A percentile compares a stretch with the other conserved stretches of the same genome.
Evolutionary conservation across 2,329 filamentous ascomycete genomes (phyloP).

Genomic region (Simplicillium aogashimaense): DNA sequence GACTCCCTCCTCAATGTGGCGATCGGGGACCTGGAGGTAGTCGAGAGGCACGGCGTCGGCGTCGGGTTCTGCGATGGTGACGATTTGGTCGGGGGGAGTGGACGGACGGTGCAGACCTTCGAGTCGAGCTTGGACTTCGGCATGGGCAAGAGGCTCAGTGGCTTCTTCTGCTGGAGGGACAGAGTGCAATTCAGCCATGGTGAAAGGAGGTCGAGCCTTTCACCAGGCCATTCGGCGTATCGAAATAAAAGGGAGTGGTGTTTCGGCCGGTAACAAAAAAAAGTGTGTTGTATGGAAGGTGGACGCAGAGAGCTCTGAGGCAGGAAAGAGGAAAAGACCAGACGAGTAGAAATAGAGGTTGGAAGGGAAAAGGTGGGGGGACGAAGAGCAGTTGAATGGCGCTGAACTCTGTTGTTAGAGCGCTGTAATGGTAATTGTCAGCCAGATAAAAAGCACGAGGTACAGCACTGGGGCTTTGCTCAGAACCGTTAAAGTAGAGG

Average conservation of each 20-base stretch:
- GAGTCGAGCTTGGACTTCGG: conserved; percentile 42
- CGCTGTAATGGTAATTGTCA: no score
- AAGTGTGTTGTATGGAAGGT: no score
- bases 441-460: no score
- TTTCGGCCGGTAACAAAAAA: not conserved
- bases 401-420: no score
- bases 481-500: no score
- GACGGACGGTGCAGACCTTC: conserved; percentile 34
- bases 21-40: conserved; percentile 38
- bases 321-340: no score
- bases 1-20: conserved; percentile 44
- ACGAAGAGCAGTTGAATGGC: no score
- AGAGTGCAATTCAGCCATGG: conserved; percentile 36
- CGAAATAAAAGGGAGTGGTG: conserved; percentile 11
- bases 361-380: no score
- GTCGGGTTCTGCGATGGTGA: conserved; percentile 19
- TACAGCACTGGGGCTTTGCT: no score
- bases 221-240: conserved; percentile 6
- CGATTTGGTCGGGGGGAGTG: conserved; percentile 28
- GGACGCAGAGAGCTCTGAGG: no score
- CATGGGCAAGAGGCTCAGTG: conserved; percentile 49
- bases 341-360: no score
- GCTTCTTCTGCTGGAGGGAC: conserved; percentile 36
- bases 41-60: conserved; percentile 42
- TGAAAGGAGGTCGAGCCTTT: conserved; percentile 8